Conservation (phyloP, 176 grass and related monocot species). For the Triticum turgidum region DNA sequence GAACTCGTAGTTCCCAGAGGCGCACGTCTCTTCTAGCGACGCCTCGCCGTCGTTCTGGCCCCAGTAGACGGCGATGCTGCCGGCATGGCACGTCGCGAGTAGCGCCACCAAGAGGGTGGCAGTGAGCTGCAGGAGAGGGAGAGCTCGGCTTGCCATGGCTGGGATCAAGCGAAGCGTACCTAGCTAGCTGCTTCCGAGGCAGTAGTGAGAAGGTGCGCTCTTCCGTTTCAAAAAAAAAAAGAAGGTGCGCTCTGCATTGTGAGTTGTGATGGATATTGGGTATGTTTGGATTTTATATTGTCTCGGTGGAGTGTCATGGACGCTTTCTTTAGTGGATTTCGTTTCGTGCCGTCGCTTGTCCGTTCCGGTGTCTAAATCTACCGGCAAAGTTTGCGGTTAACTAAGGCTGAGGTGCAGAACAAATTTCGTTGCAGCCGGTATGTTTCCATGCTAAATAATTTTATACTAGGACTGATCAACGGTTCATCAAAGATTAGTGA, state of each 20-base stretch:
- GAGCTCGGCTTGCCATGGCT: slow-evolving; percentile 22
- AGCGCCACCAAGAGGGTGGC: not conserved
- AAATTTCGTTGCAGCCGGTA: not conserved
- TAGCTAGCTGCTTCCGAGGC: no score
- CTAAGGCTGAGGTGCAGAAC: not conserved
- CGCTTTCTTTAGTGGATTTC: not conserved
- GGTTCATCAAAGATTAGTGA: not conserved
- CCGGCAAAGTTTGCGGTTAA: not conserved
- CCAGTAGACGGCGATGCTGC: slow-evolving; percentile 60
- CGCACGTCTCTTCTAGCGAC: slow-evolving; percentile 37
- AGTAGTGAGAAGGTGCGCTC: not conserved
- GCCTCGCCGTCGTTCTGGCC: slow-evolving; percentile 49
- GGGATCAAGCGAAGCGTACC: not conserved
- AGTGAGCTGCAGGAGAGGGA: not conserved
- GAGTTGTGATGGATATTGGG: not conserved
- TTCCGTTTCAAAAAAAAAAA: not conserved
- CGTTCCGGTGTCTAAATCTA: slow-evolving; percentile 27
- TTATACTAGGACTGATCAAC: not conserved
- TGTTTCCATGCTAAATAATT: not conserved
- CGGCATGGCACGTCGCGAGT: slow-evolving; percentile 30
- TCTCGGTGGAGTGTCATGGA: not conserved
- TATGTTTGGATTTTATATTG: slow-evolving; percentile 12
- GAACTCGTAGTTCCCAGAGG: slow-evolving; percentile 50
- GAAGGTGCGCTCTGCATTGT: not conserved
- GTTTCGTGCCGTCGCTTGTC: slow-evolving; percentile 27